Conservation (phyloP, 2,329 filamentous ascomycete species). For the Colletotrichum melonis region DNA sequence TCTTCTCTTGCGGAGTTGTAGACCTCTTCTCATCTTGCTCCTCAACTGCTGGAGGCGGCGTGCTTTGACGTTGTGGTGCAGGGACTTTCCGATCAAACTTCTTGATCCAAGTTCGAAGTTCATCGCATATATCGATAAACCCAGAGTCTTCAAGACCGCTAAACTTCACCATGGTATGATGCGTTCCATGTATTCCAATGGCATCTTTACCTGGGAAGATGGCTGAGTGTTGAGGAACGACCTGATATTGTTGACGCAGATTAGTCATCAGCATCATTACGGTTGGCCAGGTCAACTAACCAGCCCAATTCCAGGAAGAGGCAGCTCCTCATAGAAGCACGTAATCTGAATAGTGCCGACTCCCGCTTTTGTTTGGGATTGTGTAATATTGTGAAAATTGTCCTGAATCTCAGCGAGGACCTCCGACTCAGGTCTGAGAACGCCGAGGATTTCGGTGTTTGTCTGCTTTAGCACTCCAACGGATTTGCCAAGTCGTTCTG, state of each 20-base stretch:
- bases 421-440: not conserved
- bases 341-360: not conserved
- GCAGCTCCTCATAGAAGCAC: not conserved
- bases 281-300: not conserved
- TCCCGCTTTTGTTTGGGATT: rapidly evolving
- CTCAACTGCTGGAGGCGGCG: not conserved
- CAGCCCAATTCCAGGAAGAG: not conserved
- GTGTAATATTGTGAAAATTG: not conserved
- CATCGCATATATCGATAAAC: not conserved
- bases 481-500: not conserved
- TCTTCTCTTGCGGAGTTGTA: no score
- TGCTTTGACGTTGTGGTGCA: not conserved
- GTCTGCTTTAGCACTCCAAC: not conserved
- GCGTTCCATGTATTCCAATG: not conserved
- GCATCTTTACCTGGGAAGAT: not conserved
- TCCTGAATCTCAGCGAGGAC: not conserved
- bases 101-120: not conserved
- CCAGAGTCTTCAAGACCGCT: not conserved
- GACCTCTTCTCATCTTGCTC: not conserved
- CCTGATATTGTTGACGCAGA: not conserved
- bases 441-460: not conserved
- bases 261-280: no score
- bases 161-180: not conserved
- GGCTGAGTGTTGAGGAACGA: not conserved
- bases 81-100: not conserved